phyloP scores from a whole-genome alignment of 148 eudicot species.

The Cornus florida region DNA sequence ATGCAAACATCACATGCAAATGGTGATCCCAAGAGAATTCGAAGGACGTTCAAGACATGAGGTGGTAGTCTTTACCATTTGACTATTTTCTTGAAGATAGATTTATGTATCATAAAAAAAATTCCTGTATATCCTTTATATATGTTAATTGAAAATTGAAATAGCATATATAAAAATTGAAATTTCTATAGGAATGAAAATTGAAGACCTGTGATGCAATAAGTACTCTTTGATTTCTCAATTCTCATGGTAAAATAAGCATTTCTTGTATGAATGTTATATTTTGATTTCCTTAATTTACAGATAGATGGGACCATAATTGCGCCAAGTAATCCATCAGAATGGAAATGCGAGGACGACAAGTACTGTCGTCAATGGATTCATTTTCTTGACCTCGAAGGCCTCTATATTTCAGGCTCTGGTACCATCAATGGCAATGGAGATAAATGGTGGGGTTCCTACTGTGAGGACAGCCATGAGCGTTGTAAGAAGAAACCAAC shows the following conservation, averaged over 20 bases:
- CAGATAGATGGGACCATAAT: conserved; percentile 14
- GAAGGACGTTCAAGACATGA: too few relatives aligned
- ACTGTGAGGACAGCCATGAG: neutral
- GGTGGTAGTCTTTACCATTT: too few relatives aligned
- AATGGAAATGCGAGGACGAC: conserved; percentile 5
- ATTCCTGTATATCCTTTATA: too few relatives aligned
- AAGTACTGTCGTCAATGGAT: conserved; percentile 12
- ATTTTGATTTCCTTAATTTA: neutral
- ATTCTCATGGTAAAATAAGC: neutral
- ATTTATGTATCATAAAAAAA: too few relatives aligned
- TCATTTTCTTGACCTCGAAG: neutral
- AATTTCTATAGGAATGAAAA: too few relatives aligned
- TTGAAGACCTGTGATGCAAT: too few relatives aligned
- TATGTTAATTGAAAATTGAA: too few relatives aligned
- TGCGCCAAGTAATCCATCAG: conserved; percentile 9
- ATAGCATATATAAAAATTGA: too few relatives aligned
- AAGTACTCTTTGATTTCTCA: neutral
- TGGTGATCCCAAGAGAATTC: too few relatives aligned
- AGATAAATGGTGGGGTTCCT: conserved; percentile 13
- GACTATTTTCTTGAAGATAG: too few relatives aligned
- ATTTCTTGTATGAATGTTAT: neutral
- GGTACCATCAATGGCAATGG: conserved; percentile 16
- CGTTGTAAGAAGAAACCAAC: neutral
- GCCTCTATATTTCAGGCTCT: conserved; percentile 7
- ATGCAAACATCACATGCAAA: too few relatives aligned